Evolutionary conservation across 1,284 basidiomycete genomes (phyloP), one percentile per base, ranked within the genome.

Genomic region (Cryptococcus sp.): DNA sequence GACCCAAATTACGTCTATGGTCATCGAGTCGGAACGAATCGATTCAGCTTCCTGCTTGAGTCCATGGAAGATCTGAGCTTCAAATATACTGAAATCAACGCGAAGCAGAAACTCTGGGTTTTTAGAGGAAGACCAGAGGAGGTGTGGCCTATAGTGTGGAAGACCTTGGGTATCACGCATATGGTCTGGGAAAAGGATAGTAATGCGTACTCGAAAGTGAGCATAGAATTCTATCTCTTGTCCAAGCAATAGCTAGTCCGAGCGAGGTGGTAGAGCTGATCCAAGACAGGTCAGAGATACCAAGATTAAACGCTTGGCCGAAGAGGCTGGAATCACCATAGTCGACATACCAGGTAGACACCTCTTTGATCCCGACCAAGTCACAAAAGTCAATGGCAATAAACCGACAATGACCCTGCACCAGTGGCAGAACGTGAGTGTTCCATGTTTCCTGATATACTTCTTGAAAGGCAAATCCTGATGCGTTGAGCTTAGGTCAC

Each of bases 131-230:
- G 77, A 49, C 81, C 81, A 0, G 72, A 77, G 40, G 70, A 74
- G 22, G 71, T 82, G 16, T 65, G 82, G 26, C 80, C 78, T 16
- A 70, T 74, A 46, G 61, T 82, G 10, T 80, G 76, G 66, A 75
- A 79, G 58, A 67, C 76, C 25, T 83, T 81, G 81, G 68, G 74
- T 11, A 80, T 83, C 44, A 81, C 80, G 5, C 81, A 81, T 71
- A 62, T 82, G 50, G 78, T 79, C 26, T 82, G 79, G 62, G 79
- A 78, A 57, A 78, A 71, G 47, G 69, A 70, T 44, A 52, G 53
- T 20, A 63, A 68, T 59, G 65, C 62, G 16, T 66, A 65, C 54
- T 52, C 62, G 3, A 61, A 59, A 51, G 50, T 63, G 13, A 23
- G 55, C 16, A n/a, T n/a, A 34, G 29, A 5, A 10, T 34, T 7